Evolutionary conservation across 2,329 filamentous ascomycete species (phyloP), one percentile per base, ranked within the genome.

Genomic region (Cladophialophora chaetospira): DNA sequence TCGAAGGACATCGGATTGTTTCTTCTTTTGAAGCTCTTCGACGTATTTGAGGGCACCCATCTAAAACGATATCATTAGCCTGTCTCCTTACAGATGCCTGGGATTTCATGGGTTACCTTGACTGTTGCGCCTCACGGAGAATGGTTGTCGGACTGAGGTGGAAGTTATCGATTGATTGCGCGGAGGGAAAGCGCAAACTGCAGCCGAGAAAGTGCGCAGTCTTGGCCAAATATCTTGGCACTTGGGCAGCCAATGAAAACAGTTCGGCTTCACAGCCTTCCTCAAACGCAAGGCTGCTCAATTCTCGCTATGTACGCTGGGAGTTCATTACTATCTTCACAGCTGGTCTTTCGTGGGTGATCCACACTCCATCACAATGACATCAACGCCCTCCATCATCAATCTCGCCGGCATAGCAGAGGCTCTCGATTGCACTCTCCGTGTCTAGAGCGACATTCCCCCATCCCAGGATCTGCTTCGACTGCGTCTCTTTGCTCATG

Each of bases 1-100:
- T 84, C 92, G 92, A 84, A 97, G 90, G 77, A 99, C 89, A 87
- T 99, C 94, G 80, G 91, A 96, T 88, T 99, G 94, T 91, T 99
- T 99, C 91, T 96, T 97, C 91, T 99, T 97, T 82, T 97, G 91
- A 84, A 99, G 89, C 87, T 99, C 94, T 88, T 99, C 95, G 83
- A 99, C 91, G 85, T 96, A 99, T 85, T 99, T 99, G 81, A 97
- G 91, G 85, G 93, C 93, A 89, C 94, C 94, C 94, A 97, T 97
- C 86, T 93, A 35, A 6, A 35, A 23, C 4, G 8, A 52, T 17
- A 17, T 40, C 5, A 35, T 62, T 45, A 59, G 56, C 28, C 13
- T 11, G 8, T 26, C 15, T 19, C 25, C 8, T 21, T 3, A 25
- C 33, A 13, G 3, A 6, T 13, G 8, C 13, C 15, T 5, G 4